phyloP scores from a whole-genome alignment of 2,329 filamentous ascomycete genomes.

The Tolypocladium album region DNA sequence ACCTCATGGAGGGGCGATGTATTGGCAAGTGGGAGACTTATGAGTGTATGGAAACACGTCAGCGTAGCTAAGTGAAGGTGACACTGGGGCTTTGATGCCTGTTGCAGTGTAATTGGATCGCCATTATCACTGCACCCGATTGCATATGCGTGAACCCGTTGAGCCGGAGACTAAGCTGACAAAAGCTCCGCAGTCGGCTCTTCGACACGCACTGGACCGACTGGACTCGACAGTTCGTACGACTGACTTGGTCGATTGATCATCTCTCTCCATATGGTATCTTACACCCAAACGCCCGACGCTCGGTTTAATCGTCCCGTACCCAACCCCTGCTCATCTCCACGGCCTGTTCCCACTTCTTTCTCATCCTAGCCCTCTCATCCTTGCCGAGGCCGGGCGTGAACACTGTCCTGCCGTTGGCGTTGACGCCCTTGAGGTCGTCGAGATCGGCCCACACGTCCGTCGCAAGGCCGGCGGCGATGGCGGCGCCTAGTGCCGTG shows the following conservation, averaged over 20 bases:
- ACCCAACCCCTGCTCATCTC: conserved; percentile 49
- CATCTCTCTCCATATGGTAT: conserved; percentile 1
- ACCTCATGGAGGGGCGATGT: conserved; percentile 1
- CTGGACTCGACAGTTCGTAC: neutral
- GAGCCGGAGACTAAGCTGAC: neutral
- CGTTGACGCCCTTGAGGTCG: conserved; percentile 65
- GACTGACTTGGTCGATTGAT: neutral
- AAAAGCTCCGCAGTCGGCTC: neutral
- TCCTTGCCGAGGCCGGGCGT: conserved; percentile 47
- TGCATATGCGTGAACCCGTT: neutral
- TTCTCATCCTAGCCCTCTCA: conserved; percentile 30
- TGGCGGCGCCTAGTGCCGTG: conserved; percentile 77
- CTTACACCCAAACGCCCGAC: neutral
- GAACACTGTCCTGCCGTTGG: conserved; percentile 58
- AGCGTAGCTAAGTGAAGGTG: conserved; percentile 5
- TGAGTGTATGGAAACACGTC: conserved; percentile 4
- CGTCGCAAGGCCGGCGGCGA: conserved; percentile 78
- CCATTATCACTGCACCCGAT: neutral
- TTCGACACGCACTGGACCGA: neutral
- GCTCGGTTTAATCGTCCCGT: conserved; percentile 12
- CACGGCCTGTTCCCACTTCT: conserved; percentile 45
- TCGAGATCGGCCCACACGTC: conserved; percentile 67
- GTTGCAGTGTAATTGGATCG: neutral
- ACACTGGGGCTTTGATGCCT: neutral
- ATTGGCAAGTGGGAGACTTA: conserved; percentile 3